A percentile compares a stretch with the other conserved stretches of the same genome.
These are phyloP conservation scores for Gossypium raimondii DNA, from an alignment of 345 rosid genomes.

Conservation along the genomic window DNA sequence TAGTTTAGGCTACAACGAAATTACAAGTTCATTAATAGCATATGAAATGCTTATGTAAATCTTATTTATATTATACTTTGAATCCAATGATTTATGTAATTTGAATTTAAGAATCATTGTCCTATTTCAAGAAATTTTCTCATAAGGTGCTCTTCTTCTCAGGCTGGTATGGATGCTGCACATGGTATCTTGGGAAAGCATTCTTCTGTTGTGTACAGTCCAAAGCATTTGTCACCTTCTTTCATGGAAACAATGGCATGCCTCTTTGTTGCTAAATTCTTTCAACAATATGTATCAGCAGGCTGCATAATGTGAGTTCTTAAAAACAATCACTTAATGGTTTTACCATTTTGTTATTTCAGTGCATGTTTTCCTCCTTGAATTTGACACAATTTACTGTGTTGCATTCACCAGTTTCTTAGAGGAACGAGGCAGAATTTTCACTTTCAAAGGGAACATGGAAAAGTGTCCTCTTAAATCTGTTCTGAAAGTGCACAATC, in stretches of 20 bases:
- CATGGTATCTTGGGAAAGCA: constrained; percentile 52
- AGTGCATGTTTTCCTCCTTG: not conserved
- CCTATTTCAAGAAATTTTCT: not conserved
- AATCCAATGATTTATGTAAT: not conserved
- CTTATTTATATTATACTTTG: too few species aligned
- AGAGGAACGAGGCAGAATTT: constrained; percentile 84
- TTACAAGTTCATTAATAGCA: not conserved
- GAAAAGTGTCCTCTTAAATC: constrained; percentile 41
- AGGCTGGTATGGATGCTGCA: constrained; percentile 82
- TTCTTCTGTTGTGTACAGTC: constrained; percentile 39
- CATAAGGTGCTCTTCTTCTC: constrained; percentile 7
- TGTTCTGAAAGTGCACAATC: constrained; percentile 62
- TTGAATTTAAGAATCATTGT: not conserved
- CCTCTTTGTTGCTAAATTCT: constrained; percentile 63
- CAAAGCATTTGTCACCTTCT: constrained; percentile 69
- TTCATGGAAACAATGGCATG: constrained; percentile 63
- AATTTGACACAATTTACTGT: not conserved
- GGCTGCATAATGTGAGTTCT: constrained; percentile 69
- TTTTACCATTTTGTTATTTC: not conserved
- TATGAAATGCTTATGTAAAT: not conserved
- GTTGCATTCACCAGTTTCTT: constrained; percentile 40
- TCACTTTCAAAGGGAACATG: constrained; percentile 50
- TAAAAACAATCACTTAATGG: not conserved
- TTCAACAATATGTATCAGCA: constrained; percentile 50
- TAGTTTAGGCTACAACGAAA: not conserved